phyloP scores from a whole-genome alignment of 768 basidiomycete genomes.

The Coprinopsis cinerea region DNA sequence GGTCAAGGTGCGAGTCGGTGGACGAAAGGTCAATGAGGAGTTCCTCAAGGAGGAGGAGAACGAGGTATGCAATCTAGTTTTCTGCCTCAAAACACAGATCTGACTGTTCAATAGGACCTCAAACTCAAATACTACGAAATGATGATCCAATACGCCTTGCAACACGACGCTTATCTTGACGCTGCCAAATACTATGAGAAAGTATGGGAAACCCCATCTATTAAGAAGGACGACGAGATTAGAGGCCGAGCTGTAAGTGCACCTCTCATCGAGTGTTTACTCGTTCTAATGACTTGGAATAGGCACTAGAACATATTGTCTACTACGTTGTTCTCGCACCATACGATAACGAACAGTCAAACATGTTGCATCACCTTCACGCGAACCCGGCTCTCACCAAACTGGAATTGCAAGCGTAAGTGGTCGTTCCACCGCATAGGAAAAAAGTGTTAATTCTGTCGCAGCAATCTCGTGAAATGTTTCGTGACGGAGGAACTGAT shows the following conservation, averaged over 20 bases:
- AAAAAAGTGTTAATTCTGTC: slow-evolving; percentile 12
- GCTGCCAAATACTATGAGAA: slow-evolving; percentile 94
- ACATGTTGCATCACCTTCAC: slow-evolving; percentile 89
- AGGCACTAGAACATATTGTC: slow-evolving; percentile 93
- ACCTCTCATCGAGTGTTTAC: slow-evolving; percentile 1
- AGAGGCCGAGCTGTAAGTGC: slow-evolving; percentile 61
- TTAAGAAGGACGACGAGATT: slow-evolving; percentile 74
- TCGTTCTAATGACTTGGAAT: slow-evolving; percentile 9
- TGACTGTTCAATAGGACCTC: slow-evolving; percentile 62
- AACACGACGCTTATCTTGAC: slow-evolving; percentile 81
- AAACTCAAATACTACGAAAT: slow-evolving; percentile 95
- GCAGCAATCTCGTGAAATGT: slow-evolving; percentile 90
- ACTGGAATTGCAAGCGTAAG: slow-evolving; percentile 80
- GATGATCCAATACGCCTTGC: slow-evolving; percentile 92
- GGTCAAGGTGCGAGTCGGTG: slow-evolving; percentile 87
- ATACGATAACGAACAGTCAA: slow-evolving; percentile 94
- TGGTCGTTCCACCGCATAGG: slow-evolving; percentile 3
- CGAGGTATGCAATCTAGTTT: slow-evolving; percentile 47
- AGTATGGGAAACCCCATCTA: slow-evolving; percentile 94
- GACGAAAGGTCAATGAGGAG: slow-evolving; percentile 88
- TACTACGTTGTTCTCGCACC: slow-evolving; percentile 92
- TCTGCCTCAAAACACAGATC: slow-evolving; percentile 9
- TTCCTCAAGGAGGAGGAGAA: slow-evolving; percentile 88
- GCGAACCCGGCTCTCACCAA: slow-evolving; percentile 73
- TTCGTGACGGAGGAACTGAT: slow-evolving; percentile 91